Conservation (phyloP, 208 protist species). For the Crithidia sp. region DNA sequence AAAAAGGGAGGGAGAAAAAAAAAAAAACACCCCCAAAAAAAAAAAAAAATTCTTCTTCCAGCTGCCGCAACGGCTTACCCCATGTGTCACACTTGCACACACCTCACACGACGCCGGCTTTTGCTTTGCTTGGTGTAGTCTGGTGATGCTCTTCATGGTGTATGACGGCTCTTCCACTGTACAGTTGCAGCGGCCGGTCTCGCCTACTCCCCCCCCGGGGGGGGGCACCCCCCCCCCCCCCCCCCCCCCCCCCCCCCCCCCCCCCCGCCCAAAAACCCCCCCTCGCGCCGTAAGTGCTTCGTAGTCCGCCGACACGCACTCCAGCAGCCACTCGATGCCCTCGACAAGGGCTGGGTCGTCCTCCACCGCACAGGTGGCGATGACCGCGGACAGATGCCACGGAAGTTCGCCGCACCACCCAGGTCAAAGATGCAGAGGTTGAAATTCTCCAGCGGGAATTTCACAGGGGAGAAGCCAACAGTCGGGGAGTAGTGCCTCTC, state of each 20-base stretch:
- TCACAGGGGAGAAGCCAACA: conserved; percentile 85
- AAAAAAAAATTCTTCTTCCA: not conserved
- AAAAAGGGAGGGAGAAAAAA: conserved; percentile 1
- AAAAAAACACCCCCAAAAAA: not conserved
- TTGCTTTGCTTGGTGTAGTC: too few relatives aligned
- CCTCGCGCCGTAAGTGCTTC: conserved; percentile 46
- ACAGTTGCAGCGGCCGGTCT: too few relatives aligned
- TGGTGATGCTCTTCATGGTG: too few relatives aligned
- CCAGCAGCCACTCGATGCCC: conserved; percentile 89
- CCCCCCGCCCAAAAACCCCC: not conserved
- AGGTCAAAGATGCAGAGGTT: conserved; percentile 93
- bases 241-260: not conserved
- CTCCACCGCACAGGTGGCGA: conserved; percentile 78
- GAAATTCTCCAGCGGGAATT: conserved; percentile 86
- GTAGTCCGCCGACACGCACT: conserved; percentile 64
- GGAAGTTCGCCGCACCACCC: conserved; percentile 88
- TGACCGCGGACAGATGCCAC: conserved; percentile 91
- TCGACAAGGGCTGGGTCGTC: conserved; percentile 77
- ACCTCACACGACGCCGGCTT: too few relatives aligned
- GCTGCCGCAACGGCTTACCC: too few relatives aligned
- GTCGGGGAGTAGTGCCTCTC: conserved; percentile 92
- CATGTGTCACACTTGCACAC: too few relatives aligned
- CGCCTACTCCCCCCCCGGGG: too few relatives aligned
- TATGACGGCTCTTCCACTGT: too few relatives aligned
- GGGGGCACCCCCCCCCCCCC: too few relatives aligned